Base-by-base conservation (phyloP, 495 filamentous ascomycete species). In the Lasiosphaeris hirsuta region DNA sequence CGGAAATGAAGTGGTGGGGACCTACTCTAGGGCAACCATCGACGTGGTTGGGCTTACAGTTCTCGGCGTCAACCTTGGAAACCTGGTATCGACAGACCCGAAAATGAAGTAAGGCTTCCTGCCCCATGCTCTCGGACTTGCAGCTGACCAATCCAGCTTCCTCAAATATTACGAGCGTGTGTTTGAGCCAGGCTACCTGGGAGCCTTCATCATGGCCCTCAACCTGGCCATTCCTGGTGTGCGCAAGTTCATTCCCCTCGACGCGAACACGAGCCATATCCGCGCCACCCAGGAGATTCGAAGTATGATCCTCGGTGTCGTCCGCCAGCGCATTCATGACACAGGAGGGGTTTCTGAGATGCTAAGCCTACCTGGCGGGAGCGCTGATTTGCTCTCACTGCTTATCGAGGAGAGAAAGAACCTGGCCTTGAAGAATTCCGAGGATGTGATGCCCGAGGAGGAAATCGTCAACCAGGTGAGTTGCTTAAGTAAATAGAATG, bases 31-130 rank as follows among this genome's bases (percentile, higher is more conserved):
- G 56, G 56, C 57, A 17, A 86, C 86, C 0, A 81, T 90, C 3
- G 88, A 90, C 60, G 84, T 89, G 41, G 88, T 89, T 47, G 86
- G 88, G 4, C 70, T 81, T 4, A 81, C 85, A 0, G 83, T 85
- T 2, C 79, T 90, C 65, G 87, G 86, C 1, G 76, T 83, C 2
- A 84, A 90, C 30, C 88, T 90, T 58, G 68, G 74, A 47, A 80
- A 84, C 0, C 63, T 90, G 13, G 64, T 78, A 10, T 74, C 83
- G 51, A 73, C 72, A 2, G 53, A 63, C 18, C 39, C 42, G 10
- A 54, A 62, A 47, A 45, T 59, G 51, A 51, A 63, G 55, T 57
- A 8, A 33, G 54, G 10, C 23, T n/a, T 37, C 10, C n/a, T 51
- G 10, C 23, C 11, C 14, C n/a, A 10, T 40, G 10, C 15, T 38